Evolutionary conservation across 495 filamentous ascomycete genomes (phyloP).

Genomic region (Penicillium bovifimosum): DNA sequence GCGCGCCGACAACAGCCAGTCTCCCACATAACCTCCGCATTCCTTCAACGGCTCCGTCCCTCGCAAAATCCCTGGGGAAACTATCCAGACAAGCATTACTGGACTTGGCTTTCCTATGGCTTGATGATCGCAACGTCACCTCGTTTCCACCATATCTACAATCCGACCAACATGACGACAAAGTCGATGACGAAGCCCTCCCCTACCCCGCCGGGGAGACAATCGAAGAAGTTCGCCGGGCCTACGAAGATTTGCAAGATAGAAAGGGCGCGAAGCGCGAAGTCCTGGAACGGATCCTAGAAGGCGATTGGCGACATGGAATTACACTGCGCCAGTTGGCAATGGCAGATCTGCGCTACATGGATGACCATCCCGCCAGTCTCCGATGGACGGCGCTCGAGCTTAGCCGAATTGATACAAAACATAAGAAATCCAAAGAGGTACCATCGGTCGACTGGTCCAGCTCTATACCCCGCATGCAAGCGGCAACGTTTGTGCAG

Average conservation of each 20-base stretch:
- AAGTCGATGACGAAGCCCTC: conserved; percentile 39
- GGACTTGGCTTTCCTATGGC: conserved; percentile 66
- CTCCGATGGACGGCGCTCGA: conserved; percentile 73
- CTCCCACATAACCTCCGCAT: conserved; percentile 54
- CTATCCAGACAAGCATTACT: conserved; percentile 67
- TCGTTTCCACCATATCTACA: conserved; percentile 44
- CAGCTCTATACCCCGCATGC: conserved; percentile 61
- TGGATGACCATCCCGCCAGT: conserved; percentile 68
- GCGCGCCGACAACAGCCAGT: conserved; percentile 45
- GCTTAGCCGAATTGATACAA: conserved; percentile 37
- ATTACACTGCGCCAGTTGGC: conserved; percentile 72
- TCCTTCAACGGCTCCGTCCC: conserved; percentile 55
- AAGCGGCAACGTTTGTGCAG: conserved; percentile 66
- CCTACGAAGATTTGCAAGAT: conserved; percentile 50
- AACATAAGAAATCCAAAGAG: conserved; percentile 1
- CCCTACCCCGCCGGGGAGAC: conserved; percentile 58
- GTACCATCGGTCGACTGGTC: conserved; percentile 30
- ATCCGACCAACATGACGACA: conserved; percentile 17
- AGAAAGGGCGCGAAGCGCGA: conserved; percentile 68
- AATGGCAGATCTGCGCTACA: conserved; percentile 70
- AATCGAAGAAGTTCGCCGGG: conserved; percentile 55
- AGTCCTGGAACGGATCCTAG: conserved; percentile 66
- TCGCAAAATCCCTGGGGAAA: conserved; percentile 58
- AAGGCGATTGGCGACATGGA: conserved; percentile 79
- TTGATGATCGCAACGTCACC: conserved; percentile 54